These are phyloP conservation scores for Dioszegia hungarica DNA, from an alignment of 768 basidiomycete species.

Conservation along the genomic window DNA sequence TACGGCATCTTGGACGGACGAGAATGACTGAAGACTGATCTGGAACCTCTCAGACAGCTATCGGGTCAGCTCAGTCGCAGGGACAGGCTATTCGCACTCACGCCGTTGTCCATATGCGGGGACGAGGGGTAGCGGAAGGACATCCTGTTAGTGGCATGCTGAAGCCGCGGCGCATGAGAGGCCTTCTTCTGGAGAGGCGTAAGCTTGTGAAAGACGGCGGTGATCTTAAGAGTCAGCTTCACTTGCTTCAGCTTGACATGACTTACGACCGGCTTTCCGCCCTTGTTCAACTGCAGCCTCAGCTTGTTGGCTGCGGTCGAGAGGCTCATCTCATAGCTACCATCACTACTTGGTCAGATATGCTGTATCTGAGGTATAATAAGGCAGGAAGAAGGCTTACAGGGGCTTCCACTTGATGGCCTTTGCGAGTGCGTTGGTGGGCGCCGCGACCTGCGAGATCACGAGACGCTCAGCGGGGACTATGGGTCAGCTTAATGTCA, in stretches of 20 bases:
- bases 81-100: neutral
- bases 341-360: neutral
- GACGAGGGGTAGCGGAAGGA: conserved; percentile 4
- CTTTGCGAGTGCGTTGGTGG: conserved; percentile 1
- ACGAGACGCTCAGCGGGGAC: neutral
- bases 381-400: neutral
- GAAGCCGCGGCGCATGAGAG: neutral
- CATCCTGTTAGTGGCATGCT: neutral
- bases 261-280: neutral
- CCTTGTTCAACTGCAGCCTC: neutral
- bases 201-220: neutral
- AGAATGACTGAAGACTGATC: neutral
- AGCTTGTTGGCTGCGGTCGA: neutral
- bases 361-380: neutral
- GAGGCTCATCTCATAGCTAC: neutral
- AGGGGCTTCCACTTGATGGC: conserved; percentile 2
- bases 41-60: conserved; percentile 9
- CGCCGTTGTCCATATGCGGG: conserved; percentile 1
- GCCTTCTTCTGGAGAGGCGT: conserved; percentile 3
- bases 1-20: neutral
- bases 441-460: neutral
- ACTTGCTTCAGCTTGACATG: too few species aligned
- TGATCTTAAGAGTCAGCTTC: conserved; percentile 1
- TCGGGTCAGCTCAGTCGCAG: neutral
- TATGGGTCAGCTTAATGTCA: neutral